Percentiles rank a stretch among this genome's conserved stretches.
These are phyloP conservation scores for Caloboletus inedulis DNA, from an alignment of 1,284 basidiomycete genomes.

Conservation along the genomic window DNA sequence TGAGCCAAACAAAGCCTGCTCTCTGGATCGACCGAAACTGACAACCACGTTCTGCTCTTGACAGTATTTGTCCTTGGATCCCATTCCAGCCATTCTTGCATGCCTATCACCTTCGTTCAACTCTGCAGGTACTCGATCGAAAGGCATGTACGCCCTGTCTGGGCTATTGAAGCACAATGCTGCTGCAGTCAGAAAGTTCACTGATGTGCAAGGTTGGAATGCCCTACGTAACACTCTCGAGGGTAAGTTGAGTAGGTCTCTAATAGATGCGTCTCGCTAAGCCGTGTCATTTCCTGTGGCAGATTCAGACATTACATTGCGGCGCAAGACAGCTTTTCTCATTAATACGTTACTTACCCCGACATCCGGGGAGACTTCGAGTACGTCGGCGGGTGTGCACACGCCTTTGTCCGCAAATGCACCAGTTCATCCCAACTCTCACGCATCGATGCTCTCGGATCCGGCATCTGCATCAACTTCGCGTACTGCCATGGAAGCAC, in stretches of 20 bases:
- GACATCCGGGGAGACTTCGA: slow-evolving; percentile 15
- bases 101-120: slow-evolving; percentile 55
- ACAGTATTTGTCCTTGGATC: slow-evolving; percentile 73
- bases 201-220: slow-evolving; percentile 66
- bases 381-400: slow-evolving; percentile 20
- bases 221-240: slow-evolving; percentile 58
- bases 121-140: slow-evolving; percentile 61
- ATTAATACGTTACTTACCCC: slow-evolving; percentile 77
- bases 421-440: slow-evolving; percentile 63
- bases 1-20: slow-evolving; percentile 40
- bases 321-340: slow-evolving; percentile 85
- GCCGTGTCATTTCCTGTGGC: slow-evolving; percentile 5
- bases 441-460: slow-evolving; percentile 55
- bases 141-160: slow-evolving; percentile 86
- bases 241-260: slow-evolving; percentile 48
- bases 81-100: slow-evolving; percentile 63
- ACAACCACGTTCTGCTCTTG: not conserved
- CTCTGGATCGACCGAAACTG: not conserved
- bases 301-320: slow-evolving; percentile 78
- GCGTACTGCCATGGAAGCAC: slow-evolving; percentile 44
- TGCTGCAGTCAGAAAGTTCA: slow-evolving; percentile 61
- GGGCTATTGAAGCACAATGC: slow-evolving; percentile 83
- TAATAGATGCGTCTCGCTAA: slow-evolving; percentile 12
- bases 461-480: slow-evolving; percentile 52
- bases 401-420: slow-evolving; percentile 16